Conservation (phyloP, 1,139 yeast species). For the Taphrina deformans region DNA sequence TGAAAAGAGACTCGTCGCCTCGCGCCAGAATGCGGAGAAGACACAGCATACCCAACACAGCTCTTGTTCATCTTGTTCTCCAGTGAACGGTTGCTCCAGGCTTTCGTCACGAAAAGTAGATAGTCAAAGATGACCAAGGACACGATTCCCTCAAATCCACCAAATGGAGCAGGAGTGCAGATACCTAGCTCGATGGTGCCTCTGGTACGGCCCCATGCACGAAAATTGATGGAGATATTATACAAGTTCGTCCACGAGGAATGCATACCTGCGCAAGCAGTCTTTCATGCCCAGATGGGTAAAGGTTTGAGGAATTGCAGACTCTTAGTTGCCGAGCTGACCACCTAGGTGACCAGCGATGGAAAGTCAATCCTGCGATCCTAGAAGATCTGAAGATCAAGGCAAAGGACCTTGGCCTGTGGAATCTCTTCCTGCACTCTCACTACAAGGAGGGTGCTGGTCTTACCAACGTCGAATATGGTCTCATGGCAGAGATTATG, state of each 20-base stretch:
- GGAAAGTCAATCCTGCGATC: conserved; percentile 56
- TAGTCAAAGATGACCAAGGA: conserved; percentile 19
- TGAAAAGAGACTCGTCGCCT: neutral
- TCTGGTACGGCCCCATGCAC: conserved; percentile 30
- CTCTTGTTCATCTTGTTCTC: neutral
- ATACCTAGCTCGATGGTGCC: conserved; percentile 28
- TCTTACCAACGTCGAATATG: conserved; percentile 65
- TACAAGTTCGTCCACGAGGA: conserved; percentile 49
- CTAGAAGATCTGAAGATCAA: conserved; percentile 57
- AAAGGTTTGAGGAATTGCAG: neutral
- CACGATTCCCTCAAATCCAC: conserved; percentile 30
- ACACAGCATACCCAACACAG: neutral
- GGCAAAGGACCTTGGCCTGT: conserved; percentile 60
- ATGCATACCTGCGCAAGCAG: conserved; percentile 59
- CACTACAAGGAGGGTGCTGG: conserved; percentile 65
- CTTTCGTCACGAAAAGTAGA: neutral
- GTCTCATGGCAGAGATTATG: conserved; percentile 67
- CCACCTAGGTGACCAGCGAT: conserved; percentile 49
- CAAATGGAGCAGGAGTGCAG: conserved; percentile 31
- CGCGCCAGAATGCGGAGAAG: conserved; percentile 3
- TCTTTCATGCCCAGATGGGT: conserved; percentile 51
- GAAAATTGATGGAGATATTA: conserved; percentile 24
- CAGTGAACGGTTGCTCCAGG: too few species aligned
- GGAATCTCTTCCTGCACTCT: conserved; percentile 65
- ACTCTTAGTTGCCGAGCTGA: neutral